These are phyloP conservation scores for Hyaloscypha hepaticicola DNA, from an alignment of 495 filamentous ascomycete genomes.

Conservation along the genomic window DNA sequence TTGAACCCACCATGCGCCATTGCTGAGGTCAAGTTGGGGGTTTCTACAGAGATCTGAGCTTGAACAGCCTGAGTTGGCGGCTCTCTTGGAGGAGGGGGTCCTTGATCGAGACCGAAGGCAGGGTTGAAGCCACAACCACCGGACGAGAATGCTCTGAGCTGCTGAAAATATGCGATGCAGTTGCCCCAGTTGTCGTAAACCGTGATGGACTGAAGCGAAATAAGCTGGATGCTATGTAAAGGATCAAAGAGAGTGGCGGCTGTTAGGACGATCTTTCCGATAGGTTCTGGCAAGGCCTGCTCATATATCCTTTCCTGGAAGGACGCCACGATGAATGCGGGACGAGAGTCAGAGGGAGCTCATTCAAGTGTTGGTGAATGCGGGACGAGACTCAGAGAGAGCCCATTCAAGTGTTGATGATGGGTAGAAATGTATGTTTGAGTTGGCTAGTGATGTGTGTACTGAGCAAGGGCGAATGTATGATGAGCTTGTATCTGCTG, in stretches of 20 bases:
- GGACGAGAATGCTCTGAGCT: constrained; percentile 8
- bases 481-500: neutral
- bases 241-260: constrained; percentile 16
- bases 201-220: constrained; percentile 16
- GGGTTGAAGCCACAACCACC: neutral
- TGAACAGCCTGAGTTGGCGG: neutral
- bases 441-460: neutral
- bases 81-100: constrained; percentile 2
- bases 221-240: neutral
- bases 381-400: neutral
- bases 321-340: constrained; percentile 16
- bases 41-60: neutral
- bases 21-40: neutral
- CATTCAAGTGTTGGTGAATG: neutral
- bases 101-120: constrained; percentile 8
- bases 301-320: constrained; percentile 12
- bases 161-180: constrained; percentile 12
- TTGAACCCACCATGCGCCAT: constrained; percentile 24
- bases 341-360: neutral
- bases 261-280: constrained; percentile 15
- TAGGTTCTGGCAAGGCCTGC: constrained; percentile 5
- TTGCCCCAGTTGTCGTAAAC: constrained; percentile 13
- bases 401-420: neutral
- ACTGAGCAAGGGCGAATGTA: neutral
- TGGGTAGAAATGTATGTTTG: neutral